Conservation (phyloP, 75 land plant species). For the Sequoia sempervirens region DNA sequence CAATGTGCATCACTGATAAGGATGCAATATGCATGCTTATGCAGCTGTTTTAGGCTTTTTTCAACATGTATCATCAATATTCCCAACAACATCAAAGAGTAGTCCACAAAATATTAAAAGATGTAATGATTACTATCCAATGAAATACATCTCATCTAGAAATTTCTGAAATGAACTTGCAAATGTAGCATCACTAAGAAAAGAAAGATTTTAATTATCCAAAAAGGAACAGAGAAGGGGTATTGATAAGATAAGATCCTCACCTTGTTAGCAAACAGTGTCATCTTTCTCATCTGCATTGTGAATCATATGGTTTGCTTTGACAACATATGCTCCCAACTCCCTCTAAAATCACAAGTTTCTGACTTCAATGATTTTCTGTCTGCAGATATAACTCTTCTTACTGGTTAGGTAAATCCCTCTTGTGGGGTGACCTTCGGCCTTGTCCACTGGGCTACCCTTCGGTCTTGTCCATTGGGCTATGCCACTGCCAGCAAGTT, state of each 20-base stretch:
- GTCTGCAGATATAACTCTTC: background rate
- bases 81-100: background rate
- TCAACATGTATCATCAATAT: background rate
- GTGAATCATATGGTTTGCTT: background rate
- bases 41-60: background rate
- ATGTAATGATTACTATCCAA: background rate
- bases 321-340: background rate
- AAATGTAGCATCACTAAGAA: background rate
- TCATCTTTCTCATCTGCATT: background rate
- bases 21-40: too few species aligned
- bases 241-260: background rate
- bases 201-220: background rate
- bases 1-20: background rate
- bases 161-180: background rate
- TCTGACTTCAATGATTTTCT: background rate
- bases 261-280: background rate
- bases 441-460: too few species aligned
- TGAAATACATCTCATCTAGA: background rate
- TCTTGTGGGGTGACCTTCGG: background rate
- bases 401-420: background rate
- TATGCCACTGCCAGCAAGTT: slow-evolving; percentile 24
- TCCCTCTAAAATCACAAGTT: background rate
- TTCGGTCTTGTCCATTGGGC: slow-evolving; percentile 8
- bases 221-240: background rate
- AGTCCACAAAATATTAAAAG: background rate